These are phyloP conservation scores for Collybia mongolica DNA, from an alignment of 768 basidiomycete genomes.

Conservation along the genomic window DNA sequence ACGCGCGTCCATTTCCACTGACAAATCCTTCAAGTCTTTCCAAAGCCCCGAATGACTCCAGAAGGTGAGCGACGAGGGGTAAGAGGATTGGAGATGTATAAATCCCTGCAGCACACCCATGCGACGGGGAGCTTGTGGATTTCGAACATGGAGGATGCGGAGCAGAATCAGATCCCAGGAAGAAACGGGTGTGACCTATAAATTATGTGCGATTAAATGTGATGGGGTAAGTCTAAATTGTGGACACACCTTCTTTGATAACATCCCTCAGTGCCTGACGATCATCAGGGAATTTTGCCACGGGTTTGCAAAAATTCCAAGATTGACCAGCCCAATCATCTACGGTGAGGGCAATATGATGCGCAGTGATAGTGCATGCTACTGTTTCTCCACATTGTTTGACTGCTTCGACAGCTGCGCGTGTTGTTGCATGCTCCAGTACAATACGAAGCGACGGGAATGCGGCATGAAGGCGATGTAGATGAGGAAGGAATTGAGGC, in stretches of 20 bases:
- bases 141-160: slow-evolving; percentile 79
- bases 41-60: slow-evolving; percentile 86
- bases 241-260: slow-evolving; percentile 62
- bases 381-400: slow-evolving; percentile 78
- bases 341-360: slow-evolving; percentile 91
- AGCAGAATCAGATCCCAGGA: slow-evolving; percentile 96
- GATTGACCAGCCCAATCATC: slow-evolving; percentile 97
- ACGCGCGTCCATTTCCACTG: slow-evolving; percentile 72
- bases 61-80: slow-evolving; percentile 83
- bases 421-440: slow-evolving; percentile 94
- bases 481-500: slow-evolving; percentile 82
- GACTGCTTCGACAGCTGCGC: slow-evolving; percentile 86
- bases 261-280: slow-evolving; percentile 78
- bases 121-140: slow-evolving; percentile 64
- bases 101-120: slow-evolving; percentile 90
- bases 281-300: slow-evolving; percentile 95
- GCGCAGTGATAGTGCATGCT: slow-evolving; percentile 95
- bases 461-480: slow-evolving; percentile 71
- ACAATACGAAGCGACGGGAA: slow-evolving; percentile 95
- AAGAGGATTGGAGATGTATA: slow-evolving; percentile 94
- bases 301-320: slow-evolving; percentile 96
- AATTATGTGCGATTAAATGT: slow-evolving; percentile 5
- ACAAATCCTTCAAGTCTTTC: slow-evolving; percentile 82
- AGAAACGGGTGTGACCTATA: slow-evolving; percentile 89
- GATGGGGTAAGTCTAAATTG: neutral